A percentile compares a stretch with the other conserved stretches of the same genome.
These are phyloP conservation scores for Astrephomene gubernaculifera DNA, from an alignment of 139 green algal species.

Conservation along the genomic window DNA sequence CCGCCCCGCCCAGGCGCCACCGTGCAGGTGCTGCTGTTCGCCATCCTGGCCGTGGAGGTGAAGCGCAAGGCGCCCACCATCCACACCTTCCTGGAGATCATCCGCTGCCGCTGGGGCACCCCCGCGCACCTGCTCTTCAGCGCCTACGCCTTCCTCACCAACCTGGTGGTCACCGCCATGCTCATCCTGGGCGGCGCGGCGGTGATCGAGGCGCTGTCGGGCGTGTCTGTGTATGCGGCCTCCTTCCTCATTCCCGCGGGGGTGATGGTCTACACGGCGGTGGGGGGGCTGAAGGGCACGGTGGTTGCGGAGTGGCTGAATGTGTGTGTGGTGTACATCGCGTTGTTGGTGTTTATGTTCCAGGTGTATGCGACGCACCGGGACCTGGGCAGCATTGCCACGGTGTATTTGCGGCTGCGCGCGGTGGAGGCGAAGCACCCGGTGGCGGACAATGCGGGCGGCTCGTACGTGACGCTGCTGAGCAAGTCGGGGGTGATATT, in stretches of 20 bases:
- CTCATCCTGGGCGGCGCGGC: conserved; percentile 91
- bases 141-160: conserved; percentile 88
- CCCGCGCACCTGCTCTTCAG: conserved; percentile 88
- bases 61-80: conserved; percentile 93
- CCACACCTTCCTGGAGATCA: conserved; percentile 94
- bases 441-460: conserved; percentile 84
- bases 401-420: conserved; percentile 82
- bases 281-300: conserved; percentile 94
- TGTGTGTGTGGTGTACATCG: conserved; percentile 89
- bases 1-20: conserved; percentile 78
- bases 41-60: conserved; percentile 94
- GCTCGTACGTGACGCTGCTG: conserved; percentile 94
- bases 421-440: conserved; percentile 55
- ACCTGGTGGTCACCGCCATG: conserved; percentile 94
- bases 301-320: conserved; percentile 86
- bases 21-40: conserved; percentile 95
- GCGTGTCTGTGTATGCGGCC: conserved; percentile 64
- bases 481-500: conserved; percentile 91
- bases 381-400: conserved; percentile 55
- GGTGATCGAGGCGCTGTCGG: conserved; percentile 85
- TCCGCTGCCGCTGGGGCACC: conserved; percentile 79
- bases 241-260: conserved; percentile 79
- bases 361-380: conserved; percentile 74
- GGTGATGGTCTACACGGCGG: conserved; percentile 93
- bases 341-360: conserved; percentile 89